Conservation (phyloP, 163 green algal genomes). For the Scenedesmus sp. region DNA sequence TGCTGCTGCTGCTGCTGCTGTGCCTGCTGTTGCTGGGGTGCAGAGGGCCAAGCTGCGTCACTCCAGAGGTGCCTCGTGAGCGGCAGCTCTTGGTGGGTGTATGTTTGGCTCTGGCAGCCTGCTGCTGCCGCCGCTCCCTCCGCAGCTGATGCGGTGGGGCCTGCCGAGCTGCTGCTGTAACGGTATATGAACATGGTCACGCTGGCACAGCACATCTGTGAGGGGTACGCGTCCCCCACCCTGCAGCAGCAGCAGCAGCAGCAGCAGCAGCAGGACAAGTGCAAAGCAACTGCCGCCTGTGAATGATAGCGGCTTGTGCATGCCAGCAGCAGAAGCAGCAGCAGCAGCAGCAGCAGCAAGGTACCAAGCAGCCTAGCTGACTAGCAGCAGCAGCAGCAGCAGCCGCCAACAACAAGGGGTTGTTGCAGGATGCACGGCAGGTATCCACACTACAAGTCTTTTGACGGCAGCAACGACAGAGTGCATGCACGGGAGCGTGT, state of each 20-base stretch:
- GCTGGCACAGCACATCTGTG: conserved; percentile 80
- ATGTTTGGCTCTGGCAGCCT: conserved; percentile 57
- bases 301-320: neutral
- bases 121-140: neutral
- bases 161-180: conserved; percentile 61
- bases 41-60: neutral
- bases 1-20: conserved; percentile 34
- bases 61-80: conserved; percentile 46
- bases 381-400: no score
- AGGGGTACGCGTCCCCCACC: conserved; percentile 85
- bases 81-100: conserved; percentile 56
- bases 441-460: no score
- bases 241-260: conserved; percentile 53
- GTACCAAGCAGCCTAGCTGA: no score
- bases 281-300: neutral
- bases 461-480: no score
- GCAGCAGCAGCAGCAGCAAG: neutral
- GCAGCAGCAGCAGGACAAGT: neutral
- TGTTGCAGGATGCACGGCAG: no score
- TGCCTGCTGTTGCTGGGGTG: neutral
- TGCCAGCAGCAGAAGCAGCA: neutral
- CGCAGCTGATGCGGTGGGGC: neutral
- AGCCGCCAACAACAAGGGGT: no score
- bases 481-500: no score
- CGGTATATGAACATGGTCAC: conserved; percentile 85